Evolutionary conservation across 352 stramenopile species (phyloP).

Genomic region (Pythium scleroteichum): DNA sequence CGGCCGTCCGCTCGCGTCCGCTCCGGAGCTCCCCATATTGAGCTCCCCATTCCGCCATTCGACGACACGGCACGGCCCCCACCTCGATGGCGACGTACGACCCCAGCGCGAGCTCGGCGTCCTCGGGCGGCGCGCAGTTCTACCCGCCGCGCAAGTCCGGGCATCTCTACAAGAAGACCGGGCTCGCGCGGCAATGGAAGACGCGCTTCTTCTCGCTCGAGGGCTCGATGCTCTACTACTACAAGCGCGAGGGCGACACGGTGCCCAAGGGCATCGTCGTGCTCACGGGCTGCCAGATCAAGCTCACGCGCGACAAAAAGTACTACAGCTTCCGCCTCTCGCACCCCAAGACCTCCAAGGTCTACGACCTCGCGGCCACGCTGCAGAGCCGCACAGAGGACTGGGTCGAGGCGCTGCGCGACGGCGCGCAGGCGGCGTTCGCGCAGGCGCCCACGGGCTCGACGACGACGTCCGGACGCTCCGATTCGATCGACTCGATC

Average conservation of each 20-base stretch:
- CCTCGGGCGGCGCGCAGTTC: conserved; percentile 12
- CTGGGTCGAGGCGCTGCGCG: conserved; percentile 54
- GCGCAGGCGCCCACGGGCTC: no score
- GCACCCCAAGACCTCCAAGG: conserved; percentile 66
- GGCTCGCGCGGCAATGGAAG: conserved; percentile 57
- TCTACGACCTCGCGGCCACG: conserved; percentile 66
- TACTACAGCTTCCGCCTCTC: conserved; percentile 78
- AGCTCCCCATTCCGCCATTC: background rate
- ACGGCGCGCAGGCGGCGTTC: conserved; percentile 34
- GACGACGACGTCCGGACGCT: conserved; percentile 12
- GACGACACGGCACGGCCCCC: background rate
- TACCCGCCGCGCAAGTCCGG: conserved; percentile 47
- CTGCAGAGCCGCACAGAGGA: conserved; percentile 51
- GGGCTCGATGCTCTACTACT: conserved; percentile 69
- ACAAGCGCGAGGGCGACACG: conserved; percentile 67
- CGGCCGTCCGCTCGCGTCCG: conserved; percentile 20
- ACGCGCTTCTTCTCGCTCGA: conserved; percentile 69
- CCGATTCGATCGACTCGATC: conserved; percentile 29
- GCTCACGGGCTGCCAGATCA: conserved; percentile 59
- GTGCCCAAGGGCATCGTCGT: conserved; percentile 62
- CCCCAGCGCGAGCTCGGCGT: conserved; percentile 5
- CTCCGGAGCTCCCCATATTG: background rate
- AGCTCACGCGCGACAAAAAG: conserved; percentile 59
- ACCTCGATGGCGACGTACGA: conserved; percentile 4
- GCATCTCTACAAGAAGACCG: conserved; percentile 73